These are phyloP conservation scores for Fraxinus floribunda DNA, from an alignment of 305 asterid species.

Conservation along the genomic window DNA sequence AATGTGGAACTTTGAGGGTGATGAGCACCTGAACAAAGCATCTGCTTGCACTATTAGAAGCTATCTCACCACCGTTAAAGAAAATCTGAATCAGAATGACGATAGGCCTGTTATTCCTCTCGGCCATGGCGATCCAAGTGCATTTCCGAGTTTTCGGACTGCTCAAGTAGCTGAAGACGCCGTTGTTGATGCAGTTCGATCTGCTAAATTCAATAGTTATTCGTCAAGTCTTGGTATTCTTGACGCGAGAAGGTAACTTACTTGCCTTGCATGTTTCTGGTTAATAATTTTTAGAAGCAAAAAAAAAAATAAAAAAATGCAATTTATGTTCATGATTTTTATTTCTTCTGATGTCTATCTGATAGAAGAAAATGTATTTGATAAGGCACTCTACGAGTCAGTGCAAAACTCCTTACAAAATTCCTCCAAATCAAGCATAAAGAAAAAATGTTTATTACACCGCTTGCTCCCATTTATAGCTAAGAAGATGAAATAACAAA, in stretches of 20 bases:
- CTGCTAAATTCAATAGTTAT: constrained; percentile 54
- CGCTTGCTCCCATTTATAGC: no score
- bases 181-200: constrained; percentile 42
- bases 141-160: constrained; percentile 51
- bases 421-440: no score
- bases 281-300: neutral
- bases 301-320: neutral
- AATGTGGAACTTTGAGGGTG: constrained; percentile 1
- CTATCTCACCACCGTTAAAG: constrained; percentile 2
- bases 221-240: constrained; percentile 36
- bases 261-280: neutral
- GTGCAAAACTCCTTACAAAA: no score
- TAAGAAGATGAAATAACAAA: no score
- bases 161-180: constrained; percentile 46
- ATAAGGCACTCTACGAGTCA: no score
- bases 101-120: constrained; percentile 41
- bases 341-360: neutral
- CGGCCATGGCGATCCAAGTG: constrained; percentile 65
- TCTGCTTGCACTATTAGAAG: neutral
- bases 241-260: constrained; percentile 45
- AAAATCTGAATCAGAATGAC: constrained; percentile 34
- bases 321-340: neutral
- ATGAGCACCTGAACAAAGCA: neutral
- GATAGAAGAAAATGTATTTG: no score
- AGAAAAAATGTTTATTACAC: no score